phyloP scores from a whole-genome alignment of 1,284 basidiomycete genomes.

The Fomitopsis betulina region DNA sequence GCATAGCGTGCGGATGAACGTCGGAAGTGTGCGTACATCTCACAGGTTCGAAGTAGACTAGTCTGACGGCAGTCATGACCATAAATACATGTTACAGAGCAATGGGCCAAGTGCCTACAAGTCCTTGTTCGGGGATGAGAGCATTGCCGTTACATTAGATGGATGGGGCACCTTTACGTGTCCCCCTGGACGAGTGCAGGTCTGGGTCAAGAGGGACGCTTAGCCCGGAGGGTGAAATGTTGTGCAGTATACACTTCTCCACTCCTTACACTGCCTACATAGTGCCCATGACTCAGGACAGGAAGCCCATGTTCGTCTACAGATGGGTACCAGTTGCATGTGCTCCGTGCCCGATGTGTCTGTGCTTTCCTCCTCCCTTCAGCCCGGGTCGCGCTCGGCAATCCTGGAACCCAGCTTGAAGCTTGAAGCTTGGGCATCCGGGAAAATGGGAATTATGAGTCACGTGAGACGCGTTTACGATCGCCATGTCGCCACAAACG shows the following conservation, averaged over 20 bases:
- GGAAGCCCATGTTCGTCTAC: no score
- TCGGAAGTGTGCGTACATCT: conserved; percentile 45
- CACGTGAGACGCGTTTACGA: conserved; percentile 6
- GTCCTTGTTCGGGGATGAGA: conserved; percentile 43
- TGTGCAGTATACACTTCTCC: no score
- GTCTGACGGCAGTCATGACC: background rate
- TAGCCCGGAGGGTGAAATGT: background rate
- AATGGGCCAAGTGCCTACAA: conserved; percentile 38
- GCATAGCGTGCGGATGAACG: conserved; percentile 57
- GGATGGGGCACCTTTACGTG: conserved; percentile 64
- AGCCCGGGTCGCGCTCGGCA: no score
- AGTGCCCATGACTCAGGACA: no score
- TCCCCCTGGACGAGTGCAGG: conserved; percentile 44
- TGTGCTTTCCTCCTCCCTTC: no score
- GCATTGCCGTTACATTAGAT: conserved; percentile 36
- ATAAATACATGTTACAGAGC: conserved; percentile 24
- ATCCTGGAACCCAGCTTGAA: no score
- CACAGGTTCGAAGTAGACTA: background rate
- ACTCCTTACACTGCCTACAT: no score
- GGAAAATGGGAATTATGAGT: background rate
- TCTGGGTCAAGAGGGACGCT: conserved; percentile 41
- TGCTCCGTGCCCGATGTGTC: no score
- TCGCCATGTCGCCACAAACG: background rate
- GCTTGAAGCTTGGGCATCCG: no score
- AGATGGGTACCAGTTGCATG: no score